Base-by-base conservation (phyloP, 2,329 filamentous ascomycete species). In the Epichloe scottii region DNA sequence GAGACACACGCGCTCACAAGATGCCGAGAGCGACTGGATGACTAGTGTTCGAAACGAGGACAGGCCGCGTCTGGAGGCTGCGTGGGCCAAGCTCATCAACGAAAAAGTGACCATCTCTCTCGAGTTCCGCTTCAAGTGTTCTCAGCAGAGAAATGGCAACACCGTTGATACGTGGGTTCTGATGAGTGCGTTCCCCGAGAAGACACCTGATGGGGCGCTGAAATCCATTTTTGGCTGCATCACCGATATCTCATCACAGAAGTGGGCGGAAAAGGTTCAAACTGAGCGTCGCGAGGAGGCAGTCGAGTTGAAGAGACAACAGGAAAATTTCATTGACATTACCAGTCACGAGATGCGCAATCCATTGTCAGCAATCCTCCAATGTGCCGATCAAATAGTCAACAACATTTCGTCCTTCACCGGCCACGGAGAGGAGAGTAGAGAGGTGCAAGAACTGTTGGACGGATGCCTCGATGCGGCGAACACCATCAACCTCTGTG, bases 201-300 rank as follows among this genome's bases (percentile, higher is more conserved):
- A 78, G 59, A 75, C 84, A 54, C 68, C 72, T 1, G 69, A 78
- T 30, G 85, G 84, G 3, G 69, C 71, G 30, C 73, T 89, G 48
- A 87, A 87, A 68, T 81, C 82, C 54, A 83, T 89, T 3, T 89
- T 90, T 58, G 86, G 85, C 49, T 86, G 82, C 60, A 84, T 94
- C 48, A 91, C 87, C 0, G 87, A 94, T 60, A 94, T 95, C 56
- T 89, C 85, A 17, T 79, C 85, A 50, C 87, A 93, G 63, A 95
- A 94, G 64, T 84, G 84, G 74, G 87, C 88, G 1, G 88, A 94
- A 65, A 82, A 84, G 45, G 81, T 89, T 35, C 87, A 94, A 64
- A 87, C 79, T 59, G 77, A 82, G 43, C 81, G 87, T 52, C 84
- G 87, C 60, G 80, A 90, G 60, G 87, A 93, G 63, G 89, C 87